A percentile compares a stretch with the other conserved stretches of the same genome.
Evolutionary conservation across 164 flowering plant genomes (phyloP).

Genomic region (Aristolochia californica): DNA sequence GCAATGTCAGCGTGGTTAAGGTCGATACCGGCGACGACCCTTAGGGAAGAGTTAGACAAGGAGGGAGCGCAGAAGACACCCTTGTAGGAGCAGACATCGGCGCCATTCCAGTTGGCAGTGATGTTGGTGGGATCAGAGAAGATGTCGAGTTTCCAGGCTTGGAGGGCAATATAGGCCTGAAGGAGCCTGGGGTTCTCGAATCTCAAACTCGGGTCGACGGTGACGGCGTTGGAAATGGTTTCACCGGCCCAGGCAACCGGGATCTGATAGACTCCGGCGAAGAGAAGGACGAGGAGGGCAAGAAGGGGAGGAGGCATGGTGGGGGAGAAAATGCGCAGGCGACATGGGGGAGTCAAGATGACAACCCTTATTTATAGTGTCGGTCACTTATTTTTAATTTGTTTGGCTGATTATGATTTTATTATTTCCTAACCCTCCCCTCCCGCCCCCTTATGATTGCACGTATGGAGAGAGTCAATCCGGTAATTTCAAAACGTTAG

Average conservation of each 20-base stretch:
- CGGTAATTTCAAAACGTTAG: too few relatives aligned
- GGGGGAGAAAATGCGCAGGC: neutral
- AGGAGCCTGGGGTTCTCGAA: conserved; percentile 32
- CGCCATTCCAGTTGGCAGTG: conserved; percentile 56
- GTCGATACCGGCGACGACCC: conserved; percentile 64
- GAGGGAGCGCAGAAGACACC: conserved; percentile 54
- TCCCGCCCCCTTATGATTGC: neutral
- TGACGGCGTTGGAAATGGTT: neutral
- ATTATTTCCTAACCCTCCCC: too few relatives aligned
- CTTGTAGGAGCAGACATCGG: conserved; percentile 53
- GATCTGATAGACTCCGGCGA: neutral
- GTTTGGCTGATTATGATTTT: neutral
- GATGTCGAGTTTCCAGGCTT: conserved; percentile 56
- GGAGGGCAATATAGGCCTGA: conserved; percentile 66
- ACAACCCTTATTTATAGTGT: conserved; percentile 3
- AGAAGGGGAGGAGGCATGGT: conserved; percentile 8
- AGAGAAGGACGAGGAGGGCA: conserved; percentile 1
- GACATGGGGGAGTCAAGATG: neutral
- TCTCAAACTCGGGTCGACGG: neutral
- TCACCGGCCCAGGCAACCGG: conserved; percentile 2
- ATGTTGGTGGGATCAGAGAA: conserved; percentile 61
- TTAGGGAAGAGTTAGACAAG: conserved; percentile 10
- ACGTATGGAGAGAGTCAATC: too few relatives aligned
- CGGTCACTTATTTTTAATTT: neutral
- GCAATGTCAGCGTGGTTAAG: conserved; percentile 78